A percentile compares a stretch with the other conserved stretches of the same genome.
These are phyloP conservation scores for Cyanodermella asteris DNA, from an alignment of 2,329 filamentous ascomycete species.

Conservation along the genomic window DNA sequence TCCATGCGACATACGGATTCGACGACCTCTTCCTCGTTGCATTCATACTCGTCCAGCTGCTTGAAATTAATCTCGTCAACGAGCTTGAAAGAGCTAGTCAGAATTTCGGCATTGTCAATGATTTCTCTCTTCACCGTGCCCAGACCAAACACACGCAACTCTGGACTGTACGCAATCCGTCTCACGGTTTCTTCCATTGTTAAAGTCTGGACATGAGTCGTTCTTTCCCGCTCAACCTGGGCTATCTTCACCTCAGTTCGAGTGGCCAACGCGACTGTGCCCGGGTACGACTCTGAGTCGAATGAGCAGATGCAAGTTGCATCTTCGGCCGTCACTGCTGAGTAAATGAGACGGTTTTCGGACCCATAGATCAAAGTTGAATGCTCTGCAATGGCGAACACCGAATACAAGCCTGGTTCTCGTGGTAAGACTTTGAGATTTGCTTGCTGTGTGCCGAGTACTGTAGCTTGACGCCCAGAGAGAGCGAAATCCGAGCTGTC, in stretches of 20 bases:
- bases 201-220: constrained; percentile 70
- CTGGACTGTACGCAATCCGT: constrained; percentile 63
- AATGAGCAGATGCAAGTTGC: constrained; percentile 66
- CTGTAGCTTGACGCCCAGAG: constrained; percentile 54
- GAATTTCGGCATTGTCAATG: constrained; percentile 45
- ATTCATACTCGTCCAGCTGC: constrained; percentile 45
- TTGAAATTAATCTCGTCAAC: constrained; percentile 82
- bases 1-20: constrained; percentile 66
- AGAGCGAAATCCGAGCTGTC: constrained; percentile 39
- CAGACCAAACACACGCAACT: constrained; percentile 61
- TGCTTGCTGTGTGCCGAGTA: constrained; percentile 69
- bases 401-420: constrained; percentile 43
- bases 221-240: constrained; percentile 59
- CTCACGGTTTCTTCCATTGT: constrained; percentile 64
- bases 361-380: constrained; percentile 81
- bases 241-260: constrained; percentile 56
- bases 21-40: constrained; percentile 52
- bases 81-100: constrained; percentile 64
- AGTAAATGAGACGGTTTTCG: constrained; percentile 76
- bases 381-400: constrained; percentile 88
- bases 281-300: constrained; percentile 58
- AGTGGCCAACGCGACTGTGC: constrained; percentile 62
- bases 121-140: constrained; percentile 65
- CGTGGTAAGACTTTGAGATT: constrained; percentile 59
- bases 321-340: constrained; percentile 75